A percentile compares a stretch with the other conserved stretches of the same genome.
Conservation (phyloP, 129 eudicot species). For the Gnaphalium uliginosum region DNA sequence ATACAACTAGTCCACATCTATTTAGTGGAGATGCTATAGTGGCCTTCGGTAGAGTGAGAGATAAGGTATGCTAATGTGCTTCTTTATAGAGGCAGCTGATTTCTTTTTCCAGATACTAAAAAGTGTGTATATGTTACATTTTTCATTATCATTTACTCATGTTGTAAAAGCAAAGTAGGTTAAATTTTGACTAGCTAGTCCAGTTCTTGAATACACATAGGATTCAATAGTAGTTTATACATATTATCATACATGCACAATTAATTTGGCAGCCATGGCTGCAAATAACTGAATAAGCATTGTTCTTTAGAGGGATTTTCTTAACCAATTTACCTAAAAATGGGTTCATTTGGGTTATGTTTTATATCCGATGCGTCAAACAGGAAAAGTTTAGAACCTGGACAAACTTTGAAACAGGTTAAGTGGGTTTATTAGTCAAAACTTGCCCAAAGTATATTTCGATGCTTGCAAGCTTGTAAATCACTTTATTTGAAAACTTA, state of each 20-base stretch:
- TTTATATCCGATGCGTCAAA: no score
- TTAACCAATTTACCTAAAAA: no score
- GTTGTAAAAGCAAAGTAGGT: neutral
- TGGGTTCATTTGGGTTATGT: no score
- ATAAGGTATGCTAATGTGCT: slow-evolving; percentile 51
- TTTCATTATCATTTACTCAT: slow-evolving; percentile 1
- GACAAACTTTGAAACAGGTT: no score
- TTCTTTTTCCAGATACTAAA: neutral
- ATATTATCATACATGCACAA: neutral
- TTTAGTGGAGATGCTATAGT: slow-evolving; percentile 76
- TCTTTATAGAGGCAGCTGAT: neutral
- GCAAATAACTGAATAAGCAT: neutral
- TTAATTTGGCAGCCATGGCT: neutral
- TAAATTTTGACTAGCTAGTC: neutral
- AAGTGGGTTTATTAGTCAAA: no score
- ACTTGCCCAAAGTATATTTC: no score
- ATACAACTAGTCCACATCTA: slow-evolving; percentile 98
- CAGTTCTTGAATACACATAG: neutral
- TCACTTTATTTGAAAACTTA: no score
- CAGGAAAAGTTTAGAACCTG: no score
- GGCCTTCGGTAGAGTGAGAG: slow-evolving; percentile 82
- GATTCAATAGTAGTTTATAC: neutral
- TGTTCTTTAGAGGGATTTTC: neutral
- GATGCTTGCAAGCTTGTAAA: no score
- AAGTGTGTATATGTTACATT: slow-evolving; percentile 1